Evolutionary conservation across 129 eudicot species (phyloP).

Genomic region (Tagetes erecta): DNA sequence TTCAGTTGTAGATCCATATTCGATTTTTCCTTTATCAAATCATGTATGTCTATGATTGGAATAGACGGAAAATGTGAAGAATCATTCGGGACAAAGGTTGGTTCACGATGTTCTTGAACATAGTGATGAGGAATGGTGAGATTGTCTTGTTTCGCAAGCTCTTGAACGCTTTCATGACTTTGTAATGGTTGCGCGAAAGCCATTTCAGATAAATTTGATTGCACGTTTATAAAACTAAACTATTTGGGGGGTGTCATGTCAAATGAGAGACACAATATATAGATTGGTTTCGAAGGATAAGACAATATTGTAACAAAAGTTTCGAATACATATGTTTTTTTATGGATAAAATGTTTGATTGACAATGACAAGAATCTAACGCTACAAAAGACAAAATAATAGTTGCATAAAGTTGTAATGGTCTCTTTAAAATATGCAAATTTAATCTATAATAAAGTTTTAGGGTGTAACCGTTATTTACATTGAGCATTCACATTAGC

Average conservation of each 20-base stretch:
- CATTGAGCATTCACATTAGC: not conserved
- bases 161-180: constrained; percentile 42
- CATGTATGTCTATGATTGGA: constrained; percentile 49
- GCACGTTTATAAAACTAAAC: not conserved
- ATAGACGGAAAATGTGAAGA: constrained; percentile 21
- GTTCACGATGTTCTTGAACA: constrained; percentile 43
- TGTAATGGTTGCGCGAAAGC: constrained; percentile 26
- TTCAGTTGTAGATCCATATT: constrained; percentile 17
- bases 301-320: constrained; percentile 20
- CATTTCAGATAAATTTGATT: constrained; percentile 18
- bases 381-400: constrained; percentile 17
- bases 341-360: constrained; percentile 11
- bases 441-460: not conserved
- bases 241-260: constrained; percentile 21
- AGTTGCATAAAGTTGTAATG: not conserved
- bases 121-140: constrained; percentile 31
- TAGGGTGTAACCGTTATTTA: constrained; percentile 6
- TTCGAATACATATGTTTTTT: constrained; percentile 4
- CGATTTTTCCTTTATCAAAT: constrained; percentile 34
- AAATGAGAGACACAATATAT: constrained; percentile 13
- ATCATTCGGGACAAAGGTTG: constrained; percentile 18
- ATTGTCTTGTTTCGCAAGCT: constrained; percentile 36
- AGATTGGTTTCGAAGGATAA: constrained; percentile 7
- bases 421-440: not conserved
- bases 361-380: constrained; percentile 31